Evolutionary conservation across 768 basidiomycete genomes (phyloP), one percentile per base, ranked within the genome.

Genomic region (Rhodotorula toruloides): DNA sequence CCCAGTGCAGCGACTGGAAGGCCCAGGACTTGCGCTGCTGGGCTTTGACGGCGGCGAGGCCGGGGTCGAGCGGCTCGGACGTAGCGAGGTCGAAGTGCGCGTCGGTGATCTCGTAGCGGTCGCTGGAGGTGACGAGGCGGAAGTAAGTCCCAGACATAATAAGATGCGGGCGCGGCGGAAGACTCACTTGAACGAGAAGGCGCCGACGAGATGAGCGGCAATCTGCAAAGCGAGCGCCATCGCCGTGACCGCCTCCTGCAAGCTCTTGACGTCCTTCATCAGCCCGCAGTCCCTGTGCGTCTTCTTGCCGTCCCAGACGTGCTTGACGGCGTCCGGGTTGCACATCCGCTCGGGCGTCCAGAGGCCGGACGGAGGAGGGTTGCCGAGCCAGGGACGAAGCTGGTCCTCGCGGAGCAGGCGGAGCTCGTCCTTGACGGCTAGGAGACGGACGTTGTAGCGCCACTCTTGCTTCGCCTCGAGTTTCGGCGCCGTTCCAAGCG

Each of bases 221-320:
- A 87, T 86, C 74, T 91, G 86, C 17, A 90, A 77, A 8, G 88
- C 89, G 22, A 87, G 77, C 3, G 85, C 85, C 73, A 83, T 88
- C 1, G 89, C 83, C 2, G 84, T 81, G 12, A 83, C 81, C 12
- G 86, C 84, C 2, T 83, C 80, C 8, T 77, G 76, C 63, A 87
- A 87, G 34, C 16, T 36, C 37, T 16, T 32, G 1, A 58, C 13
- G n/a, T 36, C 47, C 34, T 21, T n/a, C 32, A 2, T 32, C 7
- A 66, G 25, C n/a, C 27, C 29, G 39, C 54, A 55, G 21, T 34
- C 48, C 29, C 63, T 54, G 13, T 1, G 3, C 36, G 42, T 34
- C 21, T 17, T 32, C 29, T 22, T 21, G 8, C 54, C 58, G 37
- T 71, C 58, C 61, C 61, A 71, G 13, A 63, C 49, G 14, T 43